Evolutionary conservation across 345 rosid species (phyloP).

Genomic region (Dipteronia dyeriana): DNA sequence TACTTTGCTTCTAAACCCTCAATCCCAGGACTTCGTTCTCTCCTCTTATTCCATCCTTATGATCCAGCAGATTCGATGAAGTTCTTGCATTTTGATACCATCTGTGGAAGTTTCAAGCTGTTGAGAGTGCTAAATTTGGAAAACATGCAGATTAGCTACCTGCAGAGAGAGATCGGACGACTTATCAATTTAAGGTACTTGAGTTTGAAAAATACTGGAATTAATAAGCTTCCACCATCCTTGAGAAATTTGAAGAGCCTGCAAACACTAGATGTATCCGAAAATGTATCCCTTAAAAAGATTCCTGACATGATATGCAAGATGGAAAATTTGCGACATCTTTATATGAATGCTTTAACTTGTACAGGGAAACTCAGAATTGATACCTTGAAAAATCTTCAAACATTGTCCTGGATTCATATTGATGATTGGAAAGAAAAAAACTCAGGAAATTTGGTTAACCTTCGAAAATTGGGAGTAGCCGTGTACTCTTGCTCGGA

Average conservation of each 20-base stretch:
- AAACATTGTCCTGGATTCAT: slow-evolving; percentile 1
- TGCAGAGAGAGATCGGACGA: slow-evolving; percentile 17
- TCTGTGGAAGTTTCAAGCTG: slow-evolving; percentile 16
- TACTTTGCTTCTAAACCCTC: not conserved
- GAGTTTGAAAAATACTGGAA: slow-evolving; percentile 26
- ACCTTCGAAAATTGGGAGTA: not conserved
- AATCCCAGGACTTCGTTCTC: slow-evolving; percentile 13
- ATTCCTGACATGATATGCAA: slow-evolving; percentile 25
- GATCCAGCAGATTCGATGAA: not conserved
- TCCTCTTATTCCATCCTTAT: slow-evolving; percentile 3
- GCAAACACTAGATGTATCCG: slow-evolving; percentile 26
- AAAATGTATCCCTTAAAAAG: slow-evolving; percentile 13
- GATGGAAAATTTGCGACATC: slow-evolving; percentile 13
- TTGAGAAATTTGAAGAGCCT: not conserved
- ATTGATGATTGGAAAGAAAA: not conserved
- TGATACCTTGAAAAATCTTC: slow-evolving; percentile 27
- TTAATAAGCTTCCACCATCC: slow-evolving; percentile 18
- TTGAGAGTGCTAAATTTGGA: slow-evolving; percentile 30
- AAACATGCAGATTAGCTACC: slow-evolving; percentile 18
- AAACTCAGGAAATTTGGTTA: not conserved
- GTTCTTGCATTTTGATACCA: not conserved
- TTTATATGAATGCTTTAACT: slow-evolving; percentile 14
- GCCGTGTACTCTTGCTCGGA: not conserved
- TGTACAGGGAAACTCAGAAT: slow-evolving; percentile 16
- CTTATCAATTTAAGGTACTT: slow-evolving; percentile 30